These are phyloP conservation scores for Populus simonii DNA, from an alignment of 345 rosid species.

Conservation along the genomic window DNA sequence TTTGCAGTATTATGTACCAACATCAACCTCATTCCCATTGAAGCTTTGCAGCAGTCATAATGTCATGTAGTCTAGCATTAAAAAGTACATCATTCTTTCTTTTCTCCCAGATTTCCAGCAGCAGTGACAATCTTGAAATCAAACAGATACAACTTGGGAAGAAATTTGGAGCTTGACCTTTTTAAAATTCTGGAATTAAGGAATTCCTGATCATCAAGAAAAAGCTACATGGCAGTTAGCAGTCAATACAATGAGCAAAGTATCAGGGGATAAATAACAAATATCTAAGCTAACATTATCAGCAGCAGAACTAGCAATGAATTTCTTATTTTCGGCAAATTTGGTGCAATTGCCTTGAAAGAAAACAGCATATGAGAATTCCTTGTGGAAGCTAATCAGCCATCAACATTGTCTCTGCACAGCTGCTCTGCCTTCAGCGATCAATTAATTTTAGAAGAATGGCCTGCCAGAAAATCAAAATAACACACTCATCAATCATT, in stretches of 20 bases:
- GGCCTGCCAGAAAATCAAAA: slow-evolving; percentile 20
- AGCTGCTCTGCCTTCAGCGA: slow-evolving; percentile 1
- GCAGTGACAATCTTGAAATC: neutral
- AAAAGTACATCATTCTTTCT: neutral
- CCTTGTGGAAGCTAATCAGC: neutral
- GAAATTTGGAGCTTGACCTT: neutral
- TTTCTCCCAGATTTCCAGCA: too few species aligned
- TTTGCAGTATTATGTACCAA: neutral
- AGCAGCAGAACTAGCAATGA: neutral
- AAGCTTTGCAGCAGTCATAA: neutral
- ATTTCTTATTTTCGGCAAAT: neutral
- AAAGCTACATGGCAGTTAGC: neutral
- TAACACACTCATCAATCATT: neutral
- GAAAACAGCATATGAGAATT: neutral
- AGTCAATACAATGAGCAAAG: neutral
- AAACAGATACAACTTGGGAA: neutral
- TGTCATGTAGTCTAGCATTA: neutral
- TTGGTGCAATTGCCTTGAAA: neutral
- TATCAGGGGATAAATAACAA: neutral
- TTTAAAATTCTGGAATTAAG: too few species aligned
- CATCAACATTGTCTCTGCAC: neutral
- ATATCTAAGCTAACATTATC: neutral
- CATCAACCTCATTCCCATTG: neutral
- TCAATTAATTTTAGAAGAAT: slow-evolving; percentile 30
- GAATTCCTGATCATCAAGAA: neutral